These are phyloP conservation scores for Taxawa tesnikishii DNA, from an alignment of 2,329 filamentous ascomycete genomes.

Conservation along the genomic window DNA sequence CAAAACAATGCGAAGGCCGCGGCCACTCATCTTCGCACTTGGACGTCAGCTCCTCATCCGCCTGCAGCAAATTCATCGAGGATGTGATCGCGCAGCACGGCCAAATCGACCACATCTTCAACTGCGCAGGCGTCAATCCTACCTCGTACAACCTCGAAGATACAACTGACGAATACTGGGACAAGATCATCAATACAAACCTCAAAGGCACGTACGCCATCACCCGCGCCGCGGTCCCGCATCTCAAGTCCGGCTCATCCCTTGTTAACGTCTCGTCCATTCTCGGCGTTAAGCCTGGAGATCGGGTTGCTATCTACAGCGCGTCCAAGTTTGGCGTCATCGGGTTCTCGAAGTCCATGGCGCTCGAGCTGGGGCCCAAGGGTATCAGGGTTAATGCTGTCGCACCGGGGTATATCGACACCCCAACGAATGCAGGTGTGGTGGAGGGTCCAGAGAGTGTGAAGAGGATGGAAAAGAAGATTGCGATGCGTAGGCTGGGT, in stretches of 20 bases:
- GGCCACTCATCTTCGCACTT: constrained; percentile 24
- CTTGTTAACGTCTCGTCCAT: constrained; percentile 32
- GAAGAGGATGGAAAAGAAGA: constrained; percentile 23
- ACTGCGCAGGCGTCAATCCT: constrained; percentile 27
- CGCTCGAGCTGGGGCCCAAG: constrained; percentile 23
- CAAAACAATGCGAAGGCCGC: constrained; percentile 14
- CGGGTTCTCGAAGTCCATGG: constrained; percentile 33
- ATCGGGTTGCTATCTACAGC: constrained; percentile 29
- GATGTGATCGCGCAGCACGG: constrained; percentile 20
- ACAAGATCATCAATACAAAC: constrained; percentile 25
- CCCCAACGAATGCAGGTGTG: constrained; percentile 37
- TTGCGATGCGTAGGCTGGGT: constrained; percentile 30
- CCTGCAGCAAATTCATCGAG: constrained; percentile 14
- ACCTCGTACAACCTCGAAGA: constrained; percentile 20
- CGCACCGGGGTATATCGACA: constrained; percentile 31
- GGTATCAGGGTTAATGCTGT: constrained; percentile 27
- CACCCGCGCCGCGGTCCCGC: constrained; percentile 27
- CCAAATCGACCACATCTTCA: constrained; percentile 29
- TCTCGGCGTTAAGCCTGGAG: constrained; percentile 22
- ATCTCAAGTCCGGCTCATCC: constrained; percentile 20
- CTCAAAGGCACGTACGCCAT: constrained; percentile 28
- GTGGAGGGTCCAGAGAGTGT: constrained; percentile 34
- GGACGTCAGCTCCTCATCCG: constrained; percentile 16
- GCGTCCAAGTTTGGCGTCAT: constrained; percentile 31
- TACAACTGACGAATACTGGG: constrained; percentile 31